Evolutionary conservation across 2,329 filamentous ascomycete genomes (phyloP).

Genomic region (Colletotrichum shisoi): DNA sequence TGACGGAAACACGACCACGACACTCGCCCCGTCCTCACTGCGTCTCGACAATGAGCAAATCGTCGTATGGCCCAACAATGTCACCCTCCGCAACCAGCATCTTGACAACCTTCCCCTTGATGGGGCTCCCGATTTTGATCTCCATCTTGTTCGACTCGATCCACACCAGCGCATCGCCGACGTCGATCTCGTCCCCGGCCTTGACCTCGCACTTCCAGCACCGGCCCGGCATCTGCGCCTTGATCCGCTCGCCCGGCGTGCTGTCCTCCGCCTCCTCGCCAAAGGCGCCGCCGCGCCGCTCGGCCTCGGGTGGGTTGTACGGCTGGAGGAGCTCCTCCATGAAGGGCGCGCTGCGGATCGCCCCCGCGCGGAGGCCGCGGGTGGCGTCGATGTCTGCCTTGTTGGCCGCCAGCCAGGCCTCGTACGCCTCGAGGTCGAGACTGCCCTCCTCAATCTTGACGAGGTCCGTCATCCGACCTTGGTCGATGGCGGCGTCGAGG

Average conservation of each 20-base stretch:
- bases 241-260: constrained; percentile 43
- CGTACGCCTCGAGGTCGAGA: constrained; percentile 47
- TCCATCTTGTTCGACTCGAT: constrained; percentile 53
- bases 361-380: constrained; percentile 41
- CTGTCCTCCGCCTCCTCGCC: neutral
- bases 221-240: constrained; percentile 48
- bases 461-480: constrained; percentile 41
- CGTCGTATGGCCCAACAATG: constrained; percentile 45
- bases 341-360: constrained; percentile 45
- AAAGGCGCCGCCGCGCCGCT: constrained; percentile 6
- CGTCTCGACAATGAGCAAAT: constrained; percentile 42
- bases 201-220: constrained; percentile 48
- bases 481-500: constrained; percentile 42
- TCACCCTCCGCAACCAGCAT: constrained; percentile 45
- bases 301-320: constrained; percentile 39
- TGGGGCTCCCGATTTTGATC: constrained; percentile 47
- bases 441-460: constrained; percentile 43
- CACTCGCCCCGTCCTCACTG: constrained; percentile 3
- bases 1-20: neutral
- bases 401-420: constrained; percentile 46
- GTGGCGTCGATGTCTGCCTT: constrained; percentile 42
- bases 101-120: constrained; percentile 42
- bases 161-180: constrained; percentile 47
- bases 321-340: constrained; percentile 45
- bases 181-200: constrained; percentile 42